phyloP scores from a whole-genome alignment of 2,329 filamentous ascomycete species.

The Penicillium palitans region DNA sequence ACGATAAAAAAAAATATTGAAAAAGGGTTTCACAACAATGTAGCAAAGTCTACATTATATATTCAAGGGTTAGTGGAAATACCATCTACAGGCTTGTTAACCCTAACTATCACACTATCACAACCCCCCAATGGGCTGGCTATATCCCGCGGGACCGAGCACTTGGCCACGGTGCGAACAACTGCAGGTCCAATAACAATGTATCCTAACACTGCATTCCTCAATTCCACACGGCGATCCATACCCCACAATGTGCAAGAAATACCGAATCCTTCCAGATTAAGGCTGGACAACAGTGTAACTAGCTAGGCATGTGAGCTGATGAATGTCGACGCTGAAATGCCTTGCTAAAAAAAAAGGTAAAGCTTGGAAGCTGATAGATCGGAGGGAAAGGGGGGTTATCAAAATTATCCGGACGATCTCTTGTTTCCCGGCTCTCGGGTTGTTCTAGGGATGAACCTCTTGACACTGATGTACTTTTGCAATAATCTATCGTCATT shows the following conservation, averaged over 20 bases:
- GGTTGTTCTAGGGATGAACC: constrained; percentile 11
- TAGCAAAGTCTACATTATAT: background rate
- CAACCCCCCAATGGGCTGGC: background rate
- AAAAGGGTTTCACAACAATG: constrained; percentile 1
- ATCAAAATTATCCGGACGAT: constrained; percentile 18
- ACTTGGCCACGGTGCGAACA: constrained; percentile 6
- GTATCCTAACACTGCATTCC: constrained; percentile 12
- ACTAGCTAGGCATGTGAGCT: background rate
- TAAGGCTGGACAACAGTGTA: background rate
- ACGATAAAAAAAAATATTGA: background rate
- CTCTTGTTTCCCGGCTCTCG: constrained; percentile 10
- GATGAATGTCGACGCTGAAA: background rate
- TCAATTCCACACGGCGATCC: constrained; percentile 23
- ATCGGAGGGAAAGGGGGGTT: constrained; percentile 6
- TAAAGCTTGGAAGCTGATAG: background rate
- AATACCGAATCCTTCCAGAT: background rate
- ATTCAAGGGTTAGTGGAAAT: background rate
- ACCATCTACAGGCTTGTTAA: background rate
- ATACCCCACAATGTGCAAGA: constrained; percentile 21
- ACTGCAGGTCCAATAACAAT: constrained; percentile 18
- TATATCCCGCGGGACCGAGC: constrained; percentile 16
- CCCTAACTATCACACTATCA: constrained; percentile 4
- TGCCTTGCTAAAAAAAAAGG: background rate
- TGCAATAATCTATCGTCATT: constrained; percentile 2
- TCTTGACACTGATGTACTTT: background rate